Base-by-base conservation (phyloP, 2,329 filamentous ascomycete genomes). In the Juglanconis oblonga region DNA sequence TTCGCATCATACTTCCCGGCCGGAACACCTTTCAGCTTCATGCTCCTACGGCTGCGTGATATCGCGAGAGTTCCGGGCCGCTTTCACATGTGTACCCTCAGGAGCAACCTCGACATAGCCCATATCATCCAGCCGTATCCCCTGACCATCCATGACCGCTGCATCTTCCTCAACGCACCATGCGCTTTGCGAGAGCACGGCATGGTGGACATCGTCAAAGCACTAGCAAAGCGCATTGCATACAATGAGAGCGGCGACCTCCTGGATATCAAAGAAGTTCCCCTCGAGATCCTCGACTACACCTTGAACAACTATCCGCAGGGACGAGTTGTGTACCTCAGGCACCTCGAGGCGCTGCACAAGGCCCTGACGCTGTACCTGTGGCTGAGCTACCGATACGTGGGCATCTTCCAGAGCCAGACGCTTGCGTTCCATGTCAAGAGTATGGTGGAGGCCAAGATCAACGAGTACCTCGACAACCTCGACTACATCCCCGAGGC, bases 331-430 rank as follows among this genome's bases (percentile, higher is more conserved):
- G 72, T 77, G 0, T 91, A 92, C 65, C 79, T 99, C 10, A 77
- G 79, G 57, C 75, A 79, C 8, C 78, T 98, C 24, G 95, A 99
- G 72, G 73, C 77, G 3, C 80, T 99, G 14, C 95, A 99, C 76
- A 90, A 91, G 68, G 81, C 86, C 33, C 78, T 99, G 42, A 91
- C 94, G 49, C 77, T 93, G 51, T 99, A 98, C 71, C 81, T 96
- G 2, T 99, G 95, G 95, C 80, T 99, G 14, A 94, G 90, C 67
- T 98, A 94, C 74, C 88, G 94, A 6, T 96, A 94, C 72, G 81
- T 86, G 3, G 90, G 91, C 52, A 81, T 96, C 54, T 96, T 97
- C 72, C 83, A 79, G 5, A 90, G 88, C 64, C 85, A 94, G 67
- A 79, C 79, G 0, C 79, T 97, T 48, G 92, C 91, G 0, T 88